Base-by-base conservation (phyloP, 2,329 filamentous ascomycete species). In the Aspergillus eucalypticola region DNA sequence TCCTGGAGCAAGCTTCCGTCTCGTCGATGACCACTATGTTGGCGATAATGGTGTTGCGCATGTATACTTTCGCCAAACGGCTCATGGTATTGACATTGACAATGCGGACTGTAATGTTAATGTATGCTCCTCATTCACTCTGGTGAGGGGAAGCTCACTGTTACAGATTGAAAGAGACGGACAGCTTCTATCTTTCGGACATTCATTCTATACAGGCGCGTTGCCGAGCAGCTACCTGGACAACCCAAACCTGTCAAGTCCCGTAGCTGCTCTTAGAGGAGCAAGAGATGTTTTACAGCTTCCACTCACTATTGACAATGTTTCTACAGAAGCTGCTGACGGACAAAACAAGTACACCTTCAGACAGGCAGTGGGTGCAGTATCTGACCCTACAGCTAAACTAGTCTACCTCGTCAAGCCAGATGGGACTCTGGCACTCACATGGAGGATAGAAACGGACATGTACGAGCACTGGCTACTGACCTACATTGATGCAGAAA, bases 31-130 rank as follows among this genome's bases (percentile, higher is more conserved):
- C 8, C 60, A 65, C 32, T 65, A 64, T 27, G 46, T 64, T 15
- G 63, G 62, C 17, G 42, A 56, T 52, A 65, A 64, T 23, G 63
- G 61, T 1, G 48, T 65, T 21, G 61, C 61, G 5, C 63, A 65
- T 27, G 61, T 65, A 23, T 46, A 62, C n/a, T 60, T 64, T 39
- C 59, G 58, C 8, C 63, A 65, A 35, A 64, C 59, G 1, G 53
- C 48, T 5, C 57, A 64, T 49, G 61, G 38, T 15, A 48, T 64
- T 10, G 63, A 65, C n/a, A 62, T 64, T 48, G 62, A 60, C 52
- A 64, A 65, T 55, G 62, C 61, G 2, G 56, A 65, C 21, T 60
- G 62, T 44, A 64, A 65, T n/a, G 63, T 64, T 35, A 65, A 65
- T 39, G 63, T 65, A 52, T 6, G 59, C 5, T 19, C 46, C n/a